Base-by-base conservation (phyloP, 2,329 filamentous ascomycete genomes). In the Xylaria sp. region DNA sequence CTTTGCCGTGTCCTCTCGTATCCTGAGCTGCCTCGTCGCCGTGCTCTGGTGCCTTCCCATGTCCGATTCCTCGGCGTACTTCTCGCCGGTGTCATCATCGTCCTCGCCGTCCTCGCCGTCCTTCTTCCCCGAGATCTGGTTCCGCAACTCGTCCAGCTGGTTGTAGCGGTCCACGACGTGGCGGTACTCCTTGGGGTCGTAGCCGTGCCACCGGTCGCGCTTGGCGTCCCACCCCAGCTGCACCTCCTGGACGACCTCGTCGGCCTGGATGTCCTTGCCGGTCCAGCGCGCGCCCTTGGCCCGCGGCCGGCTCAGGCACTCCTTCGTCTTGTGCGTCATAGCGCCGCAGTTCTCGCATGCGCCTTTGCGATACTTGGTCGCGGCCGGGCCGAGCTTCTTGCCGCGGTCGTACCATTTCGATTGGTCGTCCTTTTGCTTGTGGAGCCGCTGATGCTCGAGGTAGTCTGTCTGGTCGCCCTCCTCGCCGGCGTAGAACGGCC, bases 301-400 rank as follows among this genome's bases (percentile, higher is more conserved):
- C 54, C 94, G 85, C 24, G 92, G 94, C 49, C 94, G 84, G 67
- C 88, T 91, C 46, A 99, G 76, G 69, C 94, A 99, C 69, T 97
- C 93, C 70, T 96, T 96, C 48, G 86, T 89, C 75, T 96, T 96
- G 76, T 99, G 94, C 61, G 90, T 92, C 90, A 97, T 95, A 53
- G 92, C 88, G 66, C 94, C 94, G 76, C 94, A 99, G 75, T 99
- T 99, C 74, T 97, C 93, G 76, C 94, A 99, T 48, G 94, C 93
- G 69, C 95, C 94, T 77, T 97, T 99, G 62, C 95, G 90, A 71
- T 90, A 99, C 70, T 97, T 99, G 62, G 94, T 99, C 46, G 93
- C 92, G 1, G 92, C 92, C 3, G 91, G 91, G 0, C 90, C 92
- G 9, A 84, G 76, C 70, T 91, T 93, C 75, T 89, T 89, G 48